These are phyloP conservation scores for Cordia subcordata DNA, from an alignment of 257 asterid species.

Conservation along the genomic window DNA sequence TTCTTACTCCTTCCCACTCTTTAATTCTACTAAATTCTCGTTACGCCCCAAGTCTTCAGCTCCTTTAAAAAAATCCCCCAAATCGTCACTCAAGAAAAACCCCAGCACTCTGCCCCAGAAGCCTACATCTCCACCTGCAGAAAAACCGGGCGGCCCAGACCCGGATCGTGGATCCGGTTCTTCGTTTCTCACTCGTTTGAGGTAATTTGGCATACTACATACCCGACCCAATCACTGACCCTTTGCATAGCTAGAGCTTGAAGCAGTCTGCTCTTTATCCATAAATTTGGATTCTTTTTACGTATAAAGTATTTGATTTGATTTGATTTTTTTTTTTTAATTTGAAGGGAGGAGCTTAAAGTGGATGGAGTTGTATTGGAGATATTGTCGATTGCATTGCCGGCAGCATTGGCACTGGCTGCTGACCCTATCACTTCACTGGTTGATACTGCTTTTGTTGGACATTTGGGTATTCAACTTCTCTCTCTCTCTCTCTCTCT, in stretches of 20 bases:
- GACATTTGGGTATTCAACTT: conserved; percentile 68
- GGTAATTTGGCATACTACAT: not conserved
- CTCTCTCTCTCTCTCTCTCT: not conserved
- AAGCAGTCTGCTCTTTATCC: too few relatives aligned
- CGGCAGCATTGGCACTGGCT: conserved; percentile 89
- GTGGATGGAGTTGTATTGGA: conserved; percentile 67
- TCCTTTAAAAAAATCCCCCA: conserved; percentile 28
- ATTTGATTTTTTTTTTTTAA: too few relatives aligned
- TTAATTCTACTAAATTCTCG: conserved; percentile 17
- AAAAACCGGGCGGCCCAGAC: conserved; percentile 9
- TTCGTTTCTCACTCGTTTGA: not conserved
- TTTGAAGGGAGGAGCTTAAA: conserved; percentile 42
- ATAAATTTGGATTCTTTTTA: too few relatives aligned
- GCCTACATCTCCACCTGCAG: not conserved
- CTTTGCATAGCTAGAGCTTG: too few relatives aligned
- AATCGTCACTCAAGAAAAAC: conserved; percentile 28
- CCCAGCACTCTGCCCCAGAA: conserved; percentile 19
- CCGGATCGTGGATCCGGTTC: not conserved
- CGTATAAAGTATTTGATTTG: too few relatives aligned
- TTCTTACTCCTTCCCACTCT: conserved; percentile 8
- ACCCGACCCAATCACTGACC: too few relatives aligned
- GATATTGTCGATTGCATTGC: conserved; percentile 74
- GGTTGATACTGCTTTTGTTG: conserved; percentile 82
- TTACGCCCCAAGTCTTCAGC: conserved; percentile 8
- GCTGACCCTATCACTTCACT: conserved; percentile 88